These are phyloP conservation scores for Nadsonia starkeyi-henricii DNA, from an alignment of 1,139 yeast genomes.

Conservation along the genomic window DNA sequence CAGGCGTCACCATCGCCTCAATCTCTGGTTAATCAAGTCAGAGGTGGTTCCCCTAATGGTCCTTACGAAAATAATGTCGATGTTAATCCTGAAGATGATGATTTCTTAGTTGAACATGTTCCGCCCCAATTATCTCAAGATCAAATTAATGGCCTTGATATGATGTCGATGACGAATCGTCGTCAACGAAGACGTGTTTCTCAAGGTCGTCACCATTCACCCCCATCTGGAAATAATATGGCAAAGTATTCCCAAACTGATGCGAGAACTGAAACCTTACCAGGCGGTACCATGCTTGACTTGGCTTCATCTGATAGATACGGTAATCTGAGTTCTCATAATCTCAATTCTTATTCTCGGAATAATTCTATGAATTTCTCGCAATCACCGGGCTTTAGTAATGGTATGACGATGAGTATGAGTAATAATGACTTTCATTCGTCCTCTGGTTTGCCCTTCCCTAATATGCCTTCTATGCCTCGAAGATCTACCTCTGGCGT, in stretches of 20 bases:
- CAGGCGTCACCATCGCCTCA: slow-evolving; percentile 2
- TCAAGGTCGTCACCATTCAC: not conserved
- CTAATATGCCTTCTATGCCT: not conserved
- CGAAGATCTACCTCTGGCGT: not conserved
- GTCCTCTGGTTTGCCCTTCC: not conserved
- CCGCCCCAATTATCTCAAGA: not conserved
- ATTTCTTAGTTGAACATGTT: slow-evolving; percentile 10
- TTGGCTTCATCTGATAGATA: not conserved
- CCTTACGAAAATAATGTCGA: slow-evolving; percentile 16
- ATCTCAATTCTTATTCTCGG: not conserved
- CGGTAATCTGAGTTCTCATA: not conserved
- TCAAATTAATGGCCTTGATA: not conserved
- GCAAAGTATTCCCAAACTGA: not conserved
- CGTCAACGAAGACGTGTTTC: not conserved
- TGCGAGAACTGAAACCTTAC: not conserved
- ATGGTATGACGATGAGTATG: not conserved
- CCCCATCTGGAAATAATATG: not conserved
- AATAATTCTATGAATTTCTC: not conserved
- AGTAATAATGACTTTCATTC: not conserved
- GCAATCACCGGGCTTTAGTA: not conserved
- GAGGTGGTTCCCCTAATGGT: not conserved
- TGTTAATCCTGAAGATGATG: slow-evolving; percentile 23
- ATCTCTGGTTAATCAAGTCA: not conserved
- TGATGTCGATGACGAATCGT: not conserved
- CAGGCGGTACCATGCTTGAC: not conserved